phyloP scores from a whole-genome alignment of 306 rosid genomes.

The Amphicarpaea edgeworthii region DNA sequence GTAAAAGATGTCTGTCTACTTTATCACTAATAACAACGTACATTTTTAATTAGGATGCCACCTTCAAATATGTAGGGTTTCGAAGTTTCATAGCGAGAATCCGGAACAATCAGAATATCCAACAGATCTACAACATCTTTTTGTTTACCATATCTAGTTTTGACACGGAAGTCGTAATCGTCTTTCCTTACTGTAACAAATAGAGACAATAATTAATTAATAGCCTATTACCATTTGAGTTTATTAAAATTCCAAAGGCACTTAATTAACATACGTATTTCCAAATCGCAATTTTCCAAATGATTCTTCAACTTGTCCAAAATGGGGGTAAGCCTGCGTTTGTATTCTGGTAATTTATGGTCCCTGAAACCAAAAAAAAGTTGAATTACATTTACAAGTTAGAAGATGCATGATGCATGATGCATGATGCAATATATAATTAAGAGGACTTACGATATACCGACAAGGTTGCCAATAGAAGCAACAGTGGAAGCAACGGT shows the following conservation, averaged over 20 bases:
- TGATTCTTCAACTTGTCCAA: background rate
- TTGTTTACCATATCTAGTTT: background rate
- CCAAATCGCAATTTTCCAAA: background rate
- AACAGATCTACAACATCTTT: slow-evolving; percentile 43
- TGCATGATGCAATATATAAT: too few relatives aligned
- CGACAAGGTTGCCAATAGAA: slow-evolving; percentile 29
- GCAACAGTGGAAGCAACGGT: slow-evolving; percentile 28
- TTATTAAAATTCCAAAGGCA: background rate
- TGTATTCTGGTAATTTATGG: slow-evolving; percentile 19
- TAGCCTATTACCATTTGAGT: background rate
- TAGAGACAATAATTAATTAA: background rate
- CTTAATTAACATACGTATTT: slow-evolving; percentile 33
- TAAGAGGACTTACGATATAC: slow-evolving; percentile 43
- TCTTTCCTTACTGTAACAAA: slow-evolving; percentile 12
- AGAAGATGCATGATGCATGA: too few relatives aligned
- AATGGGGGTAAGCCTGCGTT: background rate
- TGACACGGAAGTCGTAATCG: background rate
- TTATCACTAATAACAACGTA: slow-evolving; percentile 21
- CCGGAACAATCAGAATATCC: slow-evolving; percentile 28
- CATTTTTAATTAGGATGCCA: background rate
- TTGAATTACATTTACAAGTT: background rate
- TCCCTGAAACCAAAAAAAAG: slow-evolving; percentile 28
- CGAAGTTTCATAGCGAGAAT: background rate
- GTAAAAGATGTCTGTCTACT: background rate
- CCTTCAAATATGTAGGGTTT: slow-evolving; percentile 25